Conservation (phyloP, 139 green algal genomes). For the Mesotaenium endlicherianum region DNA sequence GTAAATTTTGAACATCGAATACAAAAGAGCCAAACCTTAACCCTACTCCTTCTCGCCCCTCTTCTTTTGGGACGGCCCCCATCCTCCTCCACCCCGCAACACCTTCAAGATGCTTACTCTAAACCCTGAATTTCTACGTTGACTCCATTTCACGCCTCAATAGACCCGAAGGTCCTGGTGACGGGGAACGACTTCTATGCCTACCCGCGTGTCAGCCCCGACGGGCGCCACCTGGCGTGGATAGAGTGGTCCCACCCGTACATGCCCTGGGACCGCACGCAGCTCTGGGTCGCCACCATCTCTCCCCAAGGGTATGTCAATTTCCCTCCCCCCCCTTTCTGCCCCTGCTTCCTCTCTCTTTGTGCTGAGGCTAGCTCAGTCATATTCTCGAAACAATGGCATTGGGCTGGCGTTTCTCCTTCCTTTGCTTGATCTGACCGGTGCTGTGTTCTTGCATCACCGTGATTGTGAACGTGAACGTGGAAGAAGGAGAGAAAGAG, state of each 20-base stretch:
- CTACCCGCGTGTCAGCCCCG: slow-evolving; percentile 57
- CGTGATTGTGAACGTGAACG: background rate
- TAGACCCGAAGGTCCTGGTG: slow-evolving; percentile 52
- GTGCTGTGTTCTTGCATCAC: slow-evolving; percentile 46
- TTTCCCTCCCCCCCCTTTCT: background rate
- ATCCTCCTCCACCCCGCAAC: too few species aligned
- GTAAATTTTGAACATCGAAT: too few species aligned
- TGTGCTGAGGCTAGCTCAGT: too few species aligned
- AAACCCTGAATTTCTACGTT: too few species aligned
- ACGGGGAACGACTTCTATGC: slow-evolving; percentile 69
- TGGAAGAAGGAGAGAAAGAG: too few species aligned
- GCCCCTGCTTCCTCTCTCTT: background rate
- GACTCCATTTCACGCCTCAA: too few species aligned
- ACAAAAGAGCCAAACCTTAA: too few species aligned
- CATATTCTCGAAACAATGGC: too few species aligned
- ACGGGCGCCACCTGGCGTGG: slow-evolving; percentile 67
- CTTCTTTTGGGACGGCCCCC: too few species aligned
- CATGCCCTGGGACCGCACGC: slow-evolving; percentile 74
- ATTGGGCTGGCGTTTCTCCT: background rate
- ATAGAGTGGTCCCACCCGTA: slow-evolving; percentile 72
- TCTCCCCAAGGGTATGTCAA: background rate
- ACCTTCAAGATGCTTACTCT: too few species aligned
- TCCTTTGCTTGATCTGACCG: slow-evolving; percentile 33
- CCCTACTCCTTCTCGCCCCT: too few species aligned
- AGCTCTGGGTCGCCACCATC: slow-evolving; percentile 58